Base-by-base conservation (phyloP, 495 filamentous ascomycete species). In the Extremus antarcticus region DNA sequence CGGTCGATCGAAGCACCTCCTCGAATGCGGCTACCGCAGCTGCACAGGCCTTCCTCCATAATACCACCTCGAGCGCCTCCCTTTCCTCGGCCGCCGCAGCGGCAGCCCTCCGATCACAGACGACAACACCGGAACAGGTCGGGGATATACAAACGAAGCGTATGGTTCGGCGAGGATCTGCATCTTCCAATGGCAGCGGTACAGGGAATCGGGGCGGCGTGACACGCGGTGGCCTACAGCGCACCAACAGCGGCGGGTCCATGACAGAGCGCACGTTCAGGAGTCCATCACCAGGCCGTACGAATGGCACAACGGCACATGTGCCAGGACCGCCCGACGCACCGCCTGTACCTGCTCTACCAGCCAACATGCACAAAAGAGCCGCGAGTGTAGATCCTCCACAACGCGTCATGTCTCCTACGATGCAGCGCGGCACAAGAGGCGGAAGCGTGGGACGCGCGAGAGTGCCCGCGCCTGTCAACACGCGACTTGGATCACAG, bases 231-330 rank as follows among this genome's bases (percentile, higher is more conserved):
- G 70, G 68, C 10, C 72, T 91, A 35, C 76, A 79, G 52, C 74
- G 90, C 45, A 73, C 75, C 24, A 78, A 71, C 24, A 95, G 90
- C 67, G 79, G 75, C 43, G 78, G 82, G 15, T 94, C 88, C 25
- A 94, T 95, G 89, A 83, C 78, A 40, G 84, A 88, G 58, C 78
- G 90, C 39, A 88, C 87, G 0, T 95, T 95, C 68, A 79, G 90
- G 55, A 74, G 85, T 59, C 68, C 82, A 53, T 78, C 88, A 56
- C 74, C 87, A 57, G 73, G 71, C 69, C 69, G 77, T 48, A 64
- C 74, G 50, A 74, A 76, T 43, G 69, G 73, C 61, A 60, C 66
- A 67, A 39, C 65, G 47, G 45, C 61, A 61, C 20, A 64, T n/a
- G 23, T n/a, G 16, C 32, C 25, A 69, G 11, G 11, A 48, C 3